Evolutionary conservation across 2,329 filamentous ascomycete species (phyloP).

Genomic region (Madurella fahalii): DNA sequence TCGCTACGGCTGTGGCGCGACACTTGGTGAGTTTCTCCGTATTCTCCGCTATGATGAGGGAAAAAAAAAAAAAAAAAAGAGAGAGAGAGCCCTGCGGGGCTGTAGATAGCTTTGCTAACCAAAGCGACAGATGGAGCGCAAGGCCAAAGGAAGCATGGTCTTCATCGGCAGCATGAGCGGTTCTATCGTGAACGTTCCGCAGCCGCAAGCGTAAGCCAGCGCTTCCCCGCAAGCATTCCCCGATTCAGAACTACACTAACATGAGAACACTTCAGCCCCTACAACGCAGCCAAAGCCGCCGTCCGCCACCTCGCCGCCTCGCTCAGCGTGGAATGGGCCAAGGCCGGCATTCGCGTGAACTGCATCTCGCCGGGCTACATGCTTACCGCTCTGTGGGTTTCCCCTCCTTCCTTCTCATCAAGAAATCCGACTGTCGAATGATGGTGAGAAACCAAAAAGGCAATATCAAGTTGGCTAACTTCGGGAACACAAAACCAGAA

Average conservation of each 20-base stretch:
- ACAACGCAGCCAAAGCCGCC: conserved; percentile 90
- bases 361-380: conserved; percentile 96
- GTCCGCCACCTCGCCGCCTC: conserved; percentile 83
- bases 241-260: background rate
- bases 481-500: conserved; percentile 47
- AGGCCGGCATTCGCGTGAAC: conserved; percentile 84
- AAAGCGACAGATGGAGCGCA: conserved; percentile 60
- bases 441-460: background rate
- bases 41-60: background rate
- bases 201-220: conserved; percentile 68
- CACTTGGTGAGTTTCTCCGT: conserved; percentile 51
- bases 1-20: conserved; percentile 77
- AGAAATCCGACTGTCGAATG: too few species aligned
- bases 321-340: conserved; percentile 90
- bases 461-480: background rate
- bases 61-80: background rate
- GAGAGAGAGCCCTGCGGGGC: too few species aligned
- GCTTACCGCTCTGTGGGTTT: conserved; percentile 80
- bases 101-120: too few species aligned
- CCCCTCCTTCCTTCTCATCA: background rate
- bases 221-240: background rate
- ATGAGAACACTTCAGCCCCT: conserved; percentile 52
- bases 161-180: conserved; percentile 96
- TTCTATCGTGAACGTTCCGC: conserved; percentile 88
- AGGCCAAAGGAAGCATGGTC: conserved; percentile 78